A percentile compares a stretch with the other conserved stretches of the same genome.
Conservation (phyloP, 805 yeast species). For the Pichia eremophila region DNA sequence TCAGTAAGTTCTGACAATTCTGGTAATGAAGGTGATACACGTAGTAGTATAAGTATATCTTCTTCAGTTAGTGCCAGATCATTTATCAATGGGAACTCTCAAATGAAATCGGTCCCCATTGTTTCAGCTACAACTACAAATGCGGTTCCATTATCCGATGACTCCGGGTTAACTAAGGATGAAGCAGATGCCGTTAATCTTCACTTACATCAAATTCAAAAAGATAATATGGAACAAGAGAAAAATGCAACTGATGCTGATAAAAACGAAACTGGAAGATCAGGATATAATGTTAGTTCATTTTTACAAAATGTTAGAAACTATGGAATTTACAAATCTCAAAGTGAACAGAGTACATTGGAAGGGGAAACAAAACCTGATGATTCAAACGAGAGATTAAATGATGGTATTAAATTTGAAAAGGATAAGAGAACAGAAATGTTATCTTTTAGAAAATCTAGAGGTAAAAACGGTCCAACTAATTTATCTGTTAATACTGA, state of each 20-base stretch:
- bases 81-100: background rate
- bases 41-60: background rate
- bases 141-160: background rate
- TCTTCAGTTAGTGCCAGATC: background rate
- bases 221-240: background rate
- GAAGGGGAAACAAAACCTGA: background rate
- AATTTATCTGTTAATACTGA: background rate
- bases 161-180: background rate
- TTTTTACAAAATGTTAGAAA: conserved; percentile 2
- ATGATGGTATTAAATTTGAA: conserved; percentile 7
- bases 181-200: background rate
- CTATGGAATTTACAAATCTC: background rate
- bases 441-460: conserved; percentile 7
- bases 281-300: background rate
- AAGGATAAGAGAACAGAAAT: conserved; percentile 7
- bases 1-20: background rate
- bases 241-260: background rate
- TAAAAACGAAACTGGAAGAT: background rate
- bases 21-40: background rate
- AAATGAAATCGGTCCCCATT: conserved; percentile 14
- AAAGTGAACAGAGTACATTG: background rate
- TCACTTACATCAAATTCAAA: background rate
- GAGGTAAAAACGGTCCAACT: background rate
- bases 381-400: background rate
- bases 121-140: conserved; percentile 13